These are phyloP conservation scores for Gossypium gossypioides DNA, from an alignment of 441 rosid genomes.

Conservation along the genomic window DNA sequence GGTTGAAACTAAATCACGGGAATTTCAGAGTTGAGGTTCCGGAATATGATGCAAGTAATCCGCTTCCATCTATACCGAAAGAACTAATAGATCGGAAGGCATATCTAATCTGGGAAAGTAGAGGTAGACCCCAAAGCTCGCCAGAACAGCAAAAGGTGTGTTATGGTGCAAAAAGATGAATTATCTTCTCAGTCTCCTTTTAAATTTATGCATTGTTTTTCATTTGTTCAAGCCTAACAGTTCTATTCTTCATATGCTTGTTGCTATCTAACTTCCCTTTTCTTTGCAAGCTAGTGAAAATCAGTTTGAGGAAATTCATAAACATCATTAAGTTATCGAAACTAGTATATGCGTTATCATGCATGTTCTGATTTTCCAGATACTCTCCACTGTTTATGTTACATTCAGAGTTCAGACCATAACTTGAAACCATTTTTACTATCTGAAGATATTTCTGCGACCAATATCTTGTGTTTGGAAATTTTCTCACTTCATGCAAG, in stretches of 20 bases:
- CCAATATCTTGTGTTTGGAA: neutral
- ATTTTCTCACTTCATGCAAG: neutral
- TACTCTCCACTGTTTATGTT: neutral
- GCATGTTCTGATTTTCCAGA: conserved; percentile 1
- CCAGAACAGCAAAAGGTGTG: conserved; percentile 52
- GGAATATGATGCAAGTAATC: conserved; percentile 29
- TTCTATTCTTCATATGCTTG: neutral
- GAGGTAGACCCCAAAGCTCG: conserved; percentile 42
- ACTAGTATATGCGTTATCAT: neutral
- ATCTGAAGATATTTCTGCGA: neutral
- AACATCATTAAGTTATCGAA: neutral
- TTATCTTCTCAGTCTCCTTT: neutral
- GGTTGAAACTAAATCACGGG: conserved; percentile 51
- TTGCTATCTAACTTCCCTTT: neutral
- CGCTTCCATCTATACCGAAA: conserved; percentile 30
- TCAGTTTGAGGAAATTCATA: neutral
- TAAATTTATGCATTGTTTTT: neutral
- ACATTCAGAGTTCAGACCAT: neutral
- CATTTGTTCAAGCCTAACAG: neutral
- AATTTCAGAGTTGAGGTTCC: conserved; percentile 56
- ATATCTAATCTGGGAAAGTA: conserved; percentile 49
- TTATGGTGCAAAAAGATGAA: conserved; percentile 1
- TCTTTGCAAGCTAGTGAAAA: neutral
- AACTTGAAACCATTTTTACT: neutral
- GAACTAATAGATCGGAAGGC: conserved; percentile 44